Conservation (phyloP, 352 stramenopile genomes). For the Phytopythium litorale region DNA sequence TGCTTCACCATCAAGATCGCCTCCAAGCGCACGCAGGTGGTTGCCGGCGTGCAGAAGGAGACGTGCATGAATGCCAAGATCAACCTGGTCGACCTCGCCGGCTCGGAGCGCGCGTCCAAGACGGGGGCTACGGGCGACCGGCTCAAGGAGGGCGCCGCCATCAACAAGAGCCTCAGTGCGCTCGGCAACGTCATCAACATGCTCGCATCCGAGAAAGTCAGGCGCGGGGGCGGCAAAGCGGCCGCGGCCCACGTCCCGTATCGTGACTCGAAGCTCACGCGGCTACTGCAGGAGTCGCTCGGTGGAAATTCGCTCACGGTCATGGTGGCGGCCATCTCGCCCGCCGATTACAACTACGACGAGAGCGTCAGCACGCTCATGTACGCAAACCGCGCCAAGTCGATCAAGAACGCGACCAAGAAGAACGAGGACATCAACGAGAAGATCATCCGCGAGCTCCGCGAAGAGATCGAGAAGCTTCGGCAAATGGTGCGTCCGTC, state of each 20-base stretch:
- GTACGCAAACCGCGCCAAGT: constrained; percentile 92
- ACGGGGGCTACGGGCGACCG: constrained; percentile 83
- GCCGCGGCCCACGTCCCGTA: constrained; percentile 81
- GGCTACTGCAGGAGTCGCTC: constrained; percentile 86
- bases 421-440: constrained; percentile 92
- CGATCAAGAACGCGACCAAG: constrained; percentile 86
- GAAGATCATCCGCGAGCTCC: constrained; percentile 88
- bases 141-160: constrained; percentile 89
- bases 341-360: constrained; percentile 91
- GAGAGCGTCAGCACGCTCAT: constrained; percentile 93
- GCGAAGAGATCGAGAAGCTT: constrained; percentile 90
- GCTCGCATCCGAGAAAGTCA: constrained; percentile 51
- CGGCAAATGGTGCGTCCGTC: constrained; percentile 79
- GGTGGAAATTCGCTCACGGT: constrained; percentile 91
- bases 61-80: constrained; percentile 88
- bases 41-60: constrained; percentile 54
- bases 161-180: constrained; percentile 91
- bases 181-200: constrained; percentile 93
- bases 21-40: constrained; percentile 69
- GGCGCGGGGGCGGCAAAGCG: constrained; percentile 27
- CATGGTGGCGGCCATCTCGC: constrained; percentile 93
- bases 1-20: constrained; percentile 92
- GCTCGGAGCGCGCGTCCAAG: constrained; percentile 85
- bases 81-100: constrained; percentile 91
- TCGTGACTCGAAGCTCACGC: constrained; percentile 89